These are phyloP conservation scores for Rhizopus delemar DNA, from an alignment of 371 early-diverging fungal genomes.

Conservation along the genomic window DNA sequence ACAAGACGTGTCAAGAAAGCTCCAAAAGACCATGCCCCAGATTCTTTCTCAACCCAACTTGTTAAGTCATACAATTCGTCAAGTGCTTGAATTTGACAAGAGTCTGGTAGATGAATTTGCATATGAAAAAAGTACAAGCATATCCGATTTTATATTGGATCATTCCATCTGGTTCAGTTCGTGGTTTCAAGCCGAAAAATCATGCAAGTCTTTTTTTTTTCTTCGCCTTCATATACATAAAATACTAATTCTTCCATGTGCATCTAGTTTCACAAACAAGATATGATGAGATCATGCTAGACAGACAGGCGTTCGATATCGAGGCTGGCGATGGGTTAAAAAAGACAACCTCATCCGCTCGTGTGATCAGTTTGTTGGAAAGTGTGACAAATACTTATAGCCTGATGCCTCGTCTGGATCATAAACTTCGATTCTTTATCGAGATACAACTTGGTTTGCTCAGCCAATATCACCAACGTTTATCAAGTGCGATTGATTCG, in stretches of 20 bases:
- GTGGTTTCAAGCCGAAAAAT: slow-evolving; percentile 75
- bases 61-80: slow-evolving; percentile 73
- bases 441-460: slow-evolving; percentile 56
- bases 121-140: slow-evolving; percentile 52
- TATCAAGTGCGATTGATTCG: slow-evolving; percentile 51
- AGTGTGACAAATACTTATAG: slow-evolving; percentile 58
- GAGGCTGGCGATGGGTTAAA: slow-evolving; percentile 42
- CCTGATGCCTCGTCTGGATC: slow-evolving; percentile 32
- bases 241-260: neutral
- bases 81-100: slow-evolving; percentile 76
- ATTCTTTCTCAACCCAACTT: slow-evolving; percentile 60
- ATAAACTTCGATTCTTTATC: slow-evolving; percentile 54
- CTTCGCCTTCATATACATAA: neutral
- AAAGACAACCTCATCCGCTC: slow-evolving; percentile 57
- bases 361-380: slow-evolving; percentile 59
- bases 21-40: slow-evolving; percentile 57
- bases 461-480: slow-evolving; percentile 48
- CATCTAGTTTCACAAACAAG: slow-evolving; percentile 57
- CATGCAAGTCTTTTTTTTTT: slow-evolving; percentile 48
- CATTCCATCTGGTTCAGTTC: slow-evolving; percentile 61
- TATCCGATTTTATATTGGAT: slow-evolving; percentile 56
- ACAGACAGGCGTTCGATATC: slow-evolving; percentile 63
- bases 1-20: slow-evolving; percentile 62
- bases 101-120: slow-evolving; percentile 67
- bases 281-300: slow-evolving; percentile 63